Evolutionary conservation across 2,329 filamentous ascomycete species (phyloP).

Genomic region (Xylariaceae sp.): DNA sequence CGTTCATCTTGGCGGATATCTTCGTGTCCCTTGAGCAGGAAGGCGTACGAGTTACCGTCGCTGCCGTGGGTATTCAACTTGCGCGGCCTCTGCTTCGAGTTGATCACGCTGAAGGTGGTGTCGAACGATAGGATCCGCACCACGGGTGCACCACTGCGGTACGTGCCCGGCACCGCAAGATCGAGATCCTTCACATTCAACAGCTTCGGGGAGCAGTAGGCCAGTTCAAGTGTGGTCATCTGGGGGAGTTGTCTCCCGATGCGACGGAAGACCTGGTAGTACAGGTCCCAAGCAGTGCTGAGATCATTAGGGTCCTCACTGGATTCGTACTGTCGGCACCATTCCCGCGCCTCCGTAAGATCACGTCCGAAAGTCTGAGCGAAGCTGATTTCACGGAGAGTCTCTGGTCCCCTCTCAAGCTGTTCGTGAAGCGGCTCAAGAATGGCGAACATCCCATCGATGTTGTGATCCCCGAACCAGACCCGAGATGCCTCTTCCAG

Average conservation of each 20-base stretch:
- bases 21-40: constrained; percentile 95
- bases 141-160: constrained; percentile 69
- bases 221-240: constrained; percentile 83
- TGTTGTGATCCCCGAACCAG: constrained; percentile 96
- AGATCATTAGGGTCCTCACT: constrained; percentile 90
- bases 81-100: constrained; percentile 90
- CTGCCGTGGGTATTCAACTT: constrained; percentile 84
- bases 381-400: constrained; percentile 91
- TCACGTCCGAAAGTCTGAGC: constrained; percentile 95
- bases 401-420: constrained; percentile 86
- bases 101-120: constrained; percentile 82
- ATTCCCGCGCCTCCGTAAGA: constrained; percentile 88
- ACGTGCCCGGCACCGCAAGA: constrained; percentile 91
- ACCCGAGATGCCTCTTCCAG: constrained; percentile 92
- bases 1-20: constrained; percentile 98
- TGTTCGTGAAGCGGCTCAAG: constrained; percentile 86
- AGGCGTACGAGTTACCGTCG: constrained; percentile 81
- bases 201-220: constrained; percentile 93
- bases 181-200: constrained; percentile 80
- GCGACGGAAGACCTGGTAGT: constrained; percentile 96
- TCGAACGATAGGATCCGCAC: constrained; percentile 87
- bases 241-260: constrained; percentile 91
- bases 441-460: constrained; percentile 92
- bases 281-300: constrained; percentile 98
- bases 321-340: constrained; percentile 85